Evolutionary conservation across 1,284 basidiomycete genomes (phyloP).

Genomic region (Apiotrichum laibachii): DNA sequence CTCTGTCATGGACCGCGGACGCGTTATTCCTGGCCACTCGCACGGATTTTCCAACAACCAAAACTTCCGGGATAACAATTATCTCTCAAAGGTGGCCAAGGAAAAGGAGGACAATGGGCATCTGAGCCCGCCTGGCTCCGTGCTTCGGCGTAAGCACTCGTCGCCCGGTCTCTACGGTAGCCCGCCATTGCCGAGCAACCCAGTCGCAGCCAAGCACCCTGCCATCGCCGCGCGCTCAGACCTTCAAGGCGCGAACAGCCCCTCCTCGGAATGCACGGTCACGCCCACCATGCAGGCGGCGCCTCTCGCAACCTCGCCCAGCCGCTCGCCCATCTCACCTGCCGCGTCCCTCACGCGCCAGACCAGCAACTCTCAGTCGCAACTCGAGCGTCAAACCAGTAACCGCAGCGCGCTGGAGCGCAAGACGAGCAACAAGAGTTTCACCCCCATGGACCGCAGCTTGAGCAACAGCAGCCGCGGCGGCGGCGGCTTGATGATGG

Average conservation of each 20-base stretch:
- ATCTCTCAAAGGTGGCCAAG: conserved; percentile 37
- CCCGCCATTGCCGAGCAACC: not conserved
- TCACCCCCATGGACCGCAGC: not conserved
- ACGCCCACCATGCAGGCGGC: conserved; percentile 3
- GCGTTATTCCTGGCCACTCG: conserved; percentile 22
- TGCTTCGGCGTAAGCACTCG: not conserved
- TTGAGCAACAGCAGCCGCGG: not conserved
- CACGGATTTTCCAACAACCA: conserved; percentile 43
- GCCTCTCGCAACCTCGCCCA: not conserved
- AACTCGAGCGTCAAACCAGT: not conserved
- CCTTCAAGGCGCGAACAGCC: not conserved
- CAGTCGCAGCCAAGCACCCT: not conserved
- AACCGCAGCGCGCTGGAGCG: not conserved
- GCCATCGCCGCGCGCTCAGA: not conserved
- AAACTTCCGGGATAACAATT: conserved; percentile 39
- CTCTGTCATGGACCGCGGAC: conserved; percentile 5
- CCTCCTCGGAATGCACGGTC: conserved; percentile 4
- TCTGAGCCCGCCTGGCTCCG: not conserved
- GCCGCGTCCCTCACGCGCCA: conserved; percentile 1
- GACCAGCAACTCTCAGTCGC: not conserved
- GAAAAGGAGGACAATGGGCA: conserved; percentile 8
- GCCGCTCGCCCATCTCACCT: too few relatives aligned
- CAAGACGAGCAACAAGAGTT: not conserved
- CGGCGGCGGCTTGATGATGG: too few relatives aligned
- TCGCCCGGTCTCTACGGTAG: not conserved